Conservation (phyloP, 108 stramenopile genomes). For the Heterococcus sp. region DNA sequence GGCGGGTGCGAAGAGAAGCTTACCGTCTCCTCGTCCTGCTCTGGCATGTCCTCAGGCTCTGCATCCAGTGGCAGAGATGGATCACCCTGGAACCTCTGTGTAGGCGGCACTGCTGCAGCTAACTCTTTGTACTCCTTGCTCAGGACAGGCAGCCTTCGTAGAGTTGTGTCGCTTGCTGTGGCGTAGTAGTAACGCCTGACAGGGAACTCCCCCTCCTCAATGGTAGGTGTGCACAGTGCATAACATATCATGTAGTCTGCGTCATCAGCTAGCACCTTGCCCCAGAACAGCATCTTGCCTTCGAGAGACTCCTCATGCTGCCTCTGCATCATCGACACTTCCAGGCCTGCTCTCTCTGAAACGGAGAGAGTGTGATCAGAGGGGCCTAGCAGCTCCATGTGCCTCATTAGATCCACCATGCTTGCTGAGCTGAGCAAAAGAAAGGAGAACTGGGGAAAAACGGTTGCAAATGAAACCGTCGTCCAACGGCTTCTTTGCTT, state of each 20-base stretch:
- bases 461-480: no score
- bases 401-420: slow-evolving; percentile 21
- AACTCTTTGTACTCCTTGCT: slow-evolving; percentile 6
- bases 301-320: slow-evolving; percentile 24
- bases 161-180: slow-evolving; percentile 12
- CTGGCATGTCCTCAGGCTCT: slow-evolving; percentile 31
- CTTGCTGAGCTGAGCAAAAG: no score
- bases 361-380: slow-evolving; percentile 9
- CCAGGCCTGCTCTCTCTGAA: slow-evolving; percentile 19
- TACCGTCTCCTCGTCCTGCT: not conserved
- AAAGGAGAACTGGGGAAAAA: no score
- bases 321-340: slow-evolving; percentile 44
- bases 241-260: slow-evolving; percentile 40
- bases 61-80: slow-evolving; percentile 30
- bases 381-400: slow-evolving; percentile 17
- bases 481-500: no score
- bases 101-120: not conserved
- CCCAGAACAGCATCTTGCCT: slow-evolving; percentile 17
- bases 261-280: slow-evolving; percentile 19
- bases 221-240: slow-evolving; percentile 1
- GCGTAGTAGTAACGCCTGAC: slow-evolving; percentile 14
- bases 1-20: no score
- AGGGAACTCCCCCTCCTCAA: slow-evolving; percentile 34
- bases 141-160: slow-evolving; percentile 30
- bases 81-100: slow-evolving; percentile 15